Base-by-base conservation (phyloP, 2,329 filamentous ascomycete genomes). In the Pseudogymnoascus sp. region DNA sequence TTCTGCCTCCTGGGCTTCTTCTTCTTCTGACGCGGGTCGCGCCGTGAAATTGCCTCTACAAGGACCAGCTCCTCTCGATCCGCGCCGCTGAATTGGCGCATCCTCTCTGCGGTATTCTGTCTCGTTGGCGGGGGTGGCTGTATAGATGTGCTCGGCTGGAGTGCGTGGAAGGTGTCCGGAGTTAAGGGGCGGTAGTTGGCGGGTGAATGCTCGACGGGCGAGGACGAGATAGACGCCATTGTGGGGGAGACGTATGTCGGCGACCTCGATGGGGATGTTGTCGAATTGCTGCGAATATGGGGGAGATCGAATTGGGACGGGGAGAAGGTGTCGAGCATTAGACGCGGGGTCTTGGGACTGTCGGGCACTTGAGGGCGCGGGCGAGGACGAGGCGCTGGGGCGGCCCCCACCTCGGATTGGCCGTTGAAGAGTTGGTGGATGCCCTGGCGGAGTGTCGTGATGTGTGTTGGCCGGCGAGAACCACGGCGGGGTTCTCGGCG, bases 271-370 rank as follows among this genome's bases (percentile, higher is more conserved):
- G 73, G 75, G n/a, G 71, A 72, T 63, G 68, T 70, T 16, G 75
- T 75, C 72, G 76, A 75, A 1, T 75, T 75, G 63, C 76, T 74
- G 62, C 70, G 72, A 12, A 80, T 72, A 60, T 76, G 74, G 1
- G 79, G 78, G 25, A 81, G 70, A 62, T 76, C 72, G 25, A 80
- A 68, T 60, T 77, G 72, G 25, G 77, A 77, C 31, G 75, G 76
- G 9, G 79, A 75, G 23, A 80, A 67, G 31, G 72, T 70, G n/a
- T 75, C 72, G 3, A 79, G 68, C 16, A 72, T 69, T 59, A 78
- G 76, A 2, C 74, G 73, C 2, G 80, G 78, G 1, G 79, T 77
- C 68, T 84, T 84, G 36, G 80, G 80, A 18, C 76, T 79, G 56
- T 78, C 75, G 16, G 69, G 64, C 25, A 73, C 73, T 21, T 71